Percentiles rank a stretch among this genome's conserved stretches.
Conservation (phyloP, 371 early-diverging fungal genomes). For the Rhizomucor miehei region DNA sequence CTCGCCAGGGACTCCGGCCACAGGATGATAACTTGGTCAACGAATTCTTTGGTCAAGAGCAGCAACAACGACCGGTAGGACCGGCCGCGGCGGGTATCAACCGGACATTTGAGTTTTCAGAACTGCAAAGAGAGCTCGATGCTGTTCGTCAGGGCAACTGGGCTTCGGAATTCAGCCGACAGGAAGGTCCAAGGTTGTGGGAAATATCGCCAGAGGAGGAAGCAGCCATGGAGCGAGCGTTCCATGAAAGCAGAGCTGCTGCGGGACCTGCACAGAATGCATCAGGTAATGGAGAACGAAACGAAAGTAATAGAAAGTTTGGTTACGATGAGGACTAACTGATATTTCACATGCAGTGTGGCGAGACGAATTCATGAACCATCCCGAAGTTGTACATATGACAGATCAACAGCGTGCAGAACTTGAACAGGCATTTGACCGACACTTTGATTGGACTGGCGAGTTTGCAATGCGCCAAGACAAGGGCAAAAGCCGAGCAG, state of each 20-base stretch:
- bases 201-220: conserved; percentile 58
- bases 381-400: conserved; percentile 43
- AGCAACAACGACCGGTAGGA: conserved; percentile 7
- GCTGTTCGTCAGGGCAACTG: conserved; percentile 49
- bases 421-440: conserved; percentile 64
- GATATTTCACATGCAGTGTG: conserved; percentile 32
- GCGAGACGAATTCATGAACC: conserved; percentile 61
- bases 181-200: conserved; percentile 48
- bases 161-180: conserved; percentile 54
- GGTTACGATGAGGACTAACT: background rate
- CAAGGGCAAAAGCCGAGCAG: conserved; percentile 50
- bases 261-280: conserved; percentile 29
- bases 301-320: too few relatives aligned
- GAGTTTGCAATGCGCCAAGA: conserved; percentile 53
- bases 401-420: conserved; percentile 49
- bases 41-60: conserved; percentile 59
- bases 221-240: conserved; percentile 60
- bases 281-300: conserved; percentile 19
- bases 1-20: conserved; percentile 21
- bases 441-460: conserved; percentile 64
- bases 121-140: conserved; percentile 50
- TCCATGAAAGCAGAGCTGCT: conserved; percentile 42
- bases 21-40: conserved; percentile 44
- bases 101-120: conserved; percentile 50
- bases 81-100: conserved; percentile 10